Base-by-base conservation (phyloP, 1,284 basidiomycete genomes). In the Moesziomyces sp. region DNA sequence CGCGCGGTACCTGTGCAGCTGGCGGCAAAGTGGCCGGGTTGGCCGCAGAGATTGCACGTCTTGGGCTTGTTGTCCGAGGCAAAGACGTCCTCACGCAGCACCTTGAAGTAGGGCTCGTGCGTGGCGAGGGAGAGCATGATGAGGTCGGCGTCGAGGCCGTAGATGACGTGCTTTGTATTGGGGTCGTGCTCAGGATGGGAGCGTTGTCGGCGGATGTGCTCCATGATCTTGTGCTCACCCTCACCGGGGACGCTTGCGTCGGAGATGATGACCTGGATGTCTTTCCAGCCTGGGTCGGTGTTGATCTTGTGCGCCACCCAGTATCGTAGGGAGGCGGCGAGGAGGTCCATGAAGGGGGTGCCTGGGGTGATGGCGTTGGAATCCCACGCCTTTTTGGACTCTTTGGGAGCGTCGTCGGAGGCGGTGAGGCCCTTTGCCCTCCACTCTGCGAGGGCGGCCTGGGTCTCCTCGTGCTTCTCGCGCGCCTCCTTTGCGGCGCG, bases 151-250 rank as follows among this genome's bases (percentile, higher is more conserved):
- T 99, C 97, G 53, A 99, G 87, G 76, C 97, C 97, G 86, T 99
- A 99, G 76, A 99, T 98, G 71, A 97, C 95, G 84, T 99, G 97
- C 46, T 88, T 88, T 4, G 94, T 98, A 83, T 99, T 99, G 30
- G 97, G 91, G 85, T 99, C 92, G 86, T 98, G 92, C 13, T 91
- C 91, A 35, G 90, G 89, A 81, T 97, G 92, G 49, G 89, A 88
- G 51, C 97, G 89, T 81, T 97, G 94, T 50, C 95, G 89, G 63
- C 97, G 88, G 74, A 99, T 97, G 85, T 90, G 97, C 83, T 99
- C 97, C 93, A 99, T 98, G 77, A 99, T 98, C 87, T 99, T 99
- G 86, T 99, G 97, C 85, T 99, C 97, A 83, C 97, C 97, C 86
- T 99, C 97, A 74, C 96, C 96, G 1, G 96, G 96, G 11, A 99